Conservation (phyloP, 2,329 filamentous ascomycete species). For the Diaporthe helianthi region DNA sequence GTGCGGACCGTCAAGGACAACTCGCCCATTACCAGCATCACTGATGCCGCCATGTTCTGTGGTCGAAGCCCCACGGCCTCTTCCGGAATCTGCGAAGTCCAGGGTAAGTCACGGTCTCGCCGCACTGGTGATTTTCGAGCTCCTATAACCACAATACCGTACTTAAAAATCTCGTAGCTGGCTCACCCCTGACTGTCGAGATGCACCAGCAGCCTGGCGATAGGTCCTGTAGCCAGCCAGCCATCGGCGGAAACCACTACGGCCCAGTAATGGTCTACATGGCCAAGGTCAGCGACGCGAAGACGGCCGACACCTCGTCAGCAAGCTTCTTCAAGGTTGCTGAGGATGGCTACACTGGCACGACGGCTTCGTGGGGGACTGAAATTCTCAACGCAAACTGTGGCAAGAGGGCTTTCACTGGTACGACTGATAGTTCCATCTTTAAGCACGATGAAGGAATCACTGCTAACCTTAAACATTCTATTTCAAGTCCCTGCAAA, state of each 20-base stretch:
- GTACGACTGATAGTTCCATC: background rate
- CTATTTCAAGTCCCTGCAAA: slow-evolving; percentile 45
- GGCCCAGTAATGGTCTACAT: slow-evolving; percentile 61
- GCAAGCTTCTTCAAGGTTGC: slow-evolving; percentile 61
- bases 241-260: slow-evolving; percentile 62
- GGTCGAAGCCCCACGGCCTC: slow-evolving; percentile 45
- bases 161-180: slow-evolving; percentile 48
- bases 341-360: slow-evolving; percentile 55
- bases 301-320: slow-evolving; percentile 50
- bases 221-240: slow-evolving; percentile 53
- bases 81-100: slow-evolving; percentile 41
- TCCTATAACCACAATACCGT: too few relatives aligned
- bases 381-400: slow-evolving; percentile 41
- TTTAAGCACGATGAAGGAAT: too few relatives aligned
- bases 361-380: slow-evolving; percentile 52
- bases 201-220: slow-evolving; percentile 56
- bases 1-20: slow-evolving; percentile 44
- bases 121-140: background rate
- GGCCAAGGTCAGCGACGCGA: slow-evolving; percentile 56
- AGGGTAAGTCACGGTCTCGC: slow-evolving; percentile 9
- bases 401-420: slow-evolving; percentile 45
- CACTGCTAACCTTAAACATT: too few relatives aligned
- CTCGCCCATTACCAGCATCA: slow-evolving; percentile 53
- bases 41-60: slow-evolving; percentile 49
- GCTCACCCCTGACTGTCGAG: slow-evolving; percentile 57